Evolutionary conservation across 306 rosid genomes (phyloP).

Genomic region (Crataegus laevigata): DNA sequence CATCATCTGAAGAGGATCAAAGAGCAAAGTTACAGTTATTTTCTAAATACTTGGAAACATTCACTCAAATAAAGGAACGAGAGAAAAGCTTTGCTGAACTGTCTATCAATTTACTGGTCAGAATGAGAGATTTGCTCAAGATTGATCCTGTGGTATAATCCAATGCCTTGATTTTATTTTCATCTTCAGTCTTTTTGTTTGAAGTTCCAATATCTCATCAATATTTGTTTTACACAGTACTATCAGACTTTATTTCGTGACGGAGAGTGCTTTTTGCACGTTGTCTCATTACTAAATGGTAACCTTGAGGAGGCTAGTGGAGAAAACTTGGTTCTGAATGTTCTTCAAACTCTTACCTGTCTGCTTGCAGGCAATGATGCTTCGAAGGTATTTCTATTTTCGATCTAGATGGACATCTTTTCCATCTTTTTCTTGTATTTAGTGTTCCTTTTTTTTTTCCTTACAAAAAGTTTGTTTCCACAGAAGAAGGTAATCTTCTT

Average conservation of each 20-base stretch:
- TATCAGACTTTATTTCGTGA: conserved; percentile 90
- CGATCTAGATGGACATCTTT: neutral
- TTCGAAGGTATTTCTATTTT: conserved; percentile 61
- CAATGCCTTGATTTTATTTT: conserved; percentile 15
- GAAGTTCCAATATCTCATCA: conserved; percentile 18
- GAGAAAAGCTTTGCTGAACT: conserved; percentile 61
- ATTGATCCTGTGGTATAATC: conserved; percentile 60
- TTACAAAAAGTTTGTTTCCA: neutral
- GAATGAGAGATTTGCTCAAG: conserved; percentile 68
- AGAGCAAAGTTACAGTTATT: conserved; percentile 70
- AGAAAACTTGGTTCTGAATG: conserved; percentile 78
- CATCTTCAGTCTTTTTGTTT: conserved; percentile 7
- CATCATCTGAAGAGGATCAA: conserved; percentile 66
- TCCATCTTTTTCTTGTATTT: neutral
- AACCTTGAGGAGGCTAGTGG: conserved; percentile 52
- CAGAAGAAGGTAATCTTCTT: neutral
- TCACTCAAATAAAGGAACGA: conserved; percentile 77
- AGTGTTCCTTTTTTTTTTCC: neutral
- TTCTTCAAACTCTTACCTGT: conserved; percentile 81
- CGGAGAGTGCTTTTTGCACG: conserved; percentile 96
- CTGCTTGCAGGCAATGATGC: conserved; percentile 76
- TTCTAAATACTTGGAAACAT: conserved; percentile 81
- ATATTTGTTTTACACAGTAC: conserved; percentile 48
- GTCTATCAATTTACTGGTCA: conserved; percentile 71
- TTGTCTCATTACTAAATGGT: conserved; percentile 86